phyloP scores from a whole-genome alignment of 805 yeast genomes.

The Nakazawaea holstii region DNA sequence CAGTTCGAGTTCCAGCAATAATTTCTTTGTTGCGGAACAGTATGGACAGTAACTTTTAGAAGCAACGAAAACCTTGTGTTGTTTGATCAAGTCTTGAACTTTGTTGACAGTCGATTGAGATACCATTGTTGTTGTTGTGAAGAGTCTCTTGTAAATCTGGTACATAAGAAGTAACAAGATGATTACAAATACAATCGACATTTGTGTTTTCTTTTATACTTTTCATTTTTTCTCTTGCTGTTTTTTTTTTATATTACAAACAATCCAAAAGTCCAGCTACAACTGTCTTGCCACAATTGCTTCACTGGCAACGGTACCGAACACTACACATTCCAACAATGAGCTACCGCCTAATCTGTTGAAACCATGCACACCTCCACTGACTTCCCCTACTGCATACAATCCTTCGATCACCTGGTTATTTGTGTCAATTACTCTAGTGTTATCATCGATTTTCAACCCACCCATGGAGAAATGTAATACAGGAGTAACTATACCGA shows the following conservation, averaged over 20 bases:
- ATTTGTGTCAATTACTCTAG: slow-evolving; percentile 30
- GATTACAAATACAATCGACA: slow-evolving; percentile 8
- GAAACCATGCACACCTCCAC: slow-evolving; percentile 66
- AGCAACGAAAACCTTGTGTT: slow-evolving; percentile 72
- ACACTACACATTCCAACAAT: slow-evolving; percentile 55
- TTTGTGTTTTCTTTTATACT: not conserved
- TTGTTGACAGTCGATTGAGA: slow-evolving; percentile 50
- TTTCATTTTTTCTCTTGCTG: not conserved
- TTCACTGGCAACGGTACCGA: slow-evolving; percentile 40
- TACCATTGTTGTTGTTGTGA: slow-evolving; percentile 40
- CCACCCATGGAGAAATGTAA: slow-evolving; percentile 53
- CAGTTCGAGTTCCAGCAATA: slow-evolving; percentile 30
- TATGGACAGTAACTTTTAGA: slow-evolving; percentile 75
- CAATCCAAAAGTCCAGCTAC: not conserved
- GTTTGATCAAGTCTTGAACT: slow-evolving; percentile 59
- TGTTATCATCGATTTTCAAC: slow-evolving; percentile 21
- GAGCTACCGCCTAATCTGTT: slow-evolving; percentile 58
- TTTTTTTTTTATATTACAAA: slow-evolving; percentile 4
- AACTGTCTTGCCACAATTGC: not conserved
- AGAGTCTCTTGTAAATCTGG: slow-evolving; percentile 21
- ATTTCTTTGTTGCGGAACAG: slow-evolving; percentile 46
- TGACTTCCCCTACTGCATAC: slow-evolving; percentile 67
- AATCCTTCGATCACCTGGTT: slow-evolving; percentile 33
- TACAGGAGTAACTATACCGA: slow-evolving; percentile 54
- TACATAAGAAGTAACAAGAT: slow-evolving; percentile 15